These are phyloP conservation scores for Dicorynia guianensis DNA, from an alignment of 306 rosid genomes.

Conservation along the genomic window DNA sequence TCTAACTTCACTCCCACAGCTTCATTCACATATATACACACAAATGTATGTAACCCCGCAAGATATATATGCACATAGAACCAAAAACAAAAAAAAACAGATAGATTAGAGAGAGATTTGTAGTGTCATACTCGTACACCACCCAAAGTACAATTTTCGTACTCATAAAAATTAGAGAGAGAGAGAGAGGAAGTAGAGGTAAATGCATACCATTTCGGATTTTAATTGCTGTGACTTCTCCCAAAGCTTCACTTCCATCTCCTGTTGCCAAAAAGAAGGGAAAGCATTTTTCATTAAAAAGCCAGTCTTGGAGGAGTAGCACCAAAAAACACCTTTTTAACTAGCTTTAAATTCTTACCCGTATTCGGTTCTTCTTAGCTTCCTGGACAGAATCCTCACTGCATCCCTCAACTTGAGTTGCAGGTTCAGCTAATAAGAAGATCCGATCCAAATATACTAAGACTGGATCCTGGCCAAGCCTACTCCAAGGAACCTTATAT, in stretches of 20 bases:
- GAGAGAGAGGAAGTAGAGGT: not conserved
- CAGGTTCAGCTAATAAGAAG: constrained; percentile 96
- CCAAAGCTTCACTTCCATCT: constrained; percentile 85
- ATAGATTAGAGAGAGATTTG: not conserved
- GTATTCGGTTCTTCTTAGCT: constrained; percentile 84
- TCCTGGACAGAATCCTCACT: constrained; percentile 91
- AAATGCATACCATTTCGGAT: constrained; percentile 79
- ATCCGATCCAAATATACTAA: constrained; percentile 89
- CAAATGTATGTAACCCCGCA: too few species aligned
- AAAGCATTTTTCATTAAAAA: constrained; percentile 32
- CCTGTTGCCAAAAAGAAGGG: constrained; percentile 63
- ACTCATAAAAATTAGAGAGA: constrained; percentile 24
- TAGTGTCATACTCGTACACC: not conserved
- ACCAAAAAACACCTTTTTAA: constrained; percentile 7
- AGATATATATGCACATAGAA: too few species aligned
- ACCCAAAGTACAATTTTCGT: constrained; percentile 18
- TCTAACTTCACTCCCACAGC: too few species aligned
- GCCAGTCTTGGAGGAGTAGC: constrained; percentile 24
- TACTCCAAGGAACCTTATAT: constrained; percentile 95
- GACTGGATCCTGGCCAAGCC: constrained; percentile 99
- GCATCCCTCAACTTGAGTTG: constrained; percentile 82
- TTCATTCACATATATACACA: too few species aligned
- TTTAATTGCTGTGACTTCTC: constrained; percentile 75
- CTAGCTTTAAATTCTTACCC: constrained; percentile 61
- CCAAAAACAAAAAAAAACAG: too few species aligned